A percentile compares a stretch with the other conserved stretches of the same genome.
Evolutionary conservation across 1,284 basidiomycete genomes (phyloP).

Genomic region (Hymenochaete sp.): DNA sequence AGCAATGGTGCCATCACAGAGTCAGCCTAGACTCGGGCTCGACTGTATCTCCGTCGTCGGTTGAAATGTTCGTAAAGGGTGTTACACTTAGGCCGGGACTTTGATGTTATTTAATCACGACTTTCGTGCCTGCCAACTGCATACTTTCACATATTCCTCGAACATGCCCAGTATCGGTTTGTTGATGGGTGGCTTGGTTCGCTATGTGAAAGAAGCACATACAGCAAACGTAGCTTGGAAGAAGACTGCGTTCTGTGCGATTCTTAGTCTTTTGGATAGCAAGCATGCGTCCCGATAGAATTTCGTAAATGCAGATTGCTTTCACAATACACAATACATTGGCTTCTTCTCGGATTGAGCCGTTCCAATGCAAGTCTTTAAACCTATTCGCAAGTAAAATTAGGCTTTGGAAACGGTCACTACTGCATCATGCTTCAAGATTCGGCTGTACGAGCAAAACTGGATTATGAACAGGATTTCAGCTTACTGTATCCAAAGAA

Average conservation of each 20-base stretch:
- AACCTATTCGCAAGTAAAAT: too few species aligned
- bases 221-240: constrained; percentile 49
- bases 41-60: constrained; percentile 64
- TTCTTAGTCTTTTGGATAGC: too few species aligned
- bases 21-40: constrained; percentile 73
- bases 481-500: constrained; percentile 1
- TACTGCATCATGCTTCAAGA: constrained; percentile 44
- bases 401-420: constrained; percentile 46
- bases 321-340: too few species aligned
- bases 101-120: constrained; percentile 63
- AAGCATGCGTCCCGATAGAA: too few species aligned
- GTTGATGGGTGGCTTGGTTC: constrained; percentile 84
- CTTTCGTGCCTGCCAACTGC: constrained; percentile 58
- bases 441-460: constrained; percentile 67
- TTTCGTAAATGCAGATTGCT: too few species aligned
- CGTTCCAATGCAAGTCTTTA: too few species aligned
- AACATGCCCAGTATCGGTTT: constrained; percentile 84
- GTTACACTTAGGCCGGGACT: too few species aligned
- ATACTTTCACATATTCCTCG: constrained; percentile 65
- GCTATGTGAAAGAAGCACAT: constrained; percentile 64
- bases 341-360: too few species aligned
- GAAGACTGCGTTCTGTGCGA: too few species aligned
- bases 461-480: too few species aligned
- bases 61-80: constrained; percentile 76
- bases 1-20: constrained; percentile 92